Base-by-base conservation (phyloP, 1,284 basidiomycete genomes). In the Lentinula novae-zelandiae region DNA sequence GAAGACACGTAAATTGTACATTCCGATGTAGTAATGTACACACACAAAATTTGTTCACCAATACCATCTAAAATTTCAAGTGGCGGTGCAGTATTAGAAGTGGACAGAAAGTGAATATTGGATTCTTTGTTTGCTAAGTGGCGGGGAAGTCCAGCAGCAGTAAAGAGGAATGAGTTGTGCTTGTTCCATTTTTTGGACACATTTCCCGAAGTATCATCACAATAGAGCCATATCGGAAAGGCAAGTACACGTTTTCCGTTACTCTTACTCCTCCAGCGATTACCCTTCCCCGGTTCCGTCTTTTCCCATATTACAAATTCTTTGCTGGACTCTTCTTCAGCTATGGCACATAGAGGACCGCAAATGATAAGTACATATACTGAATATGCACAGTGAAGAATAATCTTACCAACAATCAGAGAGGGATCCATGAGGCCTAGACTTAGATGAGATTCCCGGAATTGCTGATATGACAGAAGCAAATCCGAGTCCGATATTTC, bases 171-270 rank as follows among this genome's bases (percentile, higher is more conserved):
- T 5, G 57, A 63, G 51, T 77, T 78, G 60, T 80, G 77, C 51
- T 77, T 71, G 55, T 80, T 80, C 75, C 76, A 78, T 62, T 75
- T 74, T 62, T 79, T 79, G 0, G 75, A 78, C 0, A 67, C 20
- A 61, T 79, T 78, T 0, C 76, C 76, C 0, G 75, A 78, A 0
- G 76, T 76, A 61, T 78, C 74, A 57, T 78, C 75, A 51, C 75
- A 75, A 62, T 78, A 78, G 1, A 75, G 51, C 71, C 72, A 77
- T 0, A 78, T 62, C 1, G 71, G 69, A 12, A 74, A 63, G 4
- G 58, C 22, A 12, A 54, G 12, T 17, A 63, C 56, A 13, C 58
- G 64, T 10, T 44, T 39, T 2, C 65, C 65, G 39, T 51, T 54
- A 7, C 57, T 63, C 64, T 65, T 7, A 13, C 50, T 55, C 67